Evolutionary conservation across 176 grass and related monocot genomes (phyloP).

Genomic region (Musa acuminata): DNA sequence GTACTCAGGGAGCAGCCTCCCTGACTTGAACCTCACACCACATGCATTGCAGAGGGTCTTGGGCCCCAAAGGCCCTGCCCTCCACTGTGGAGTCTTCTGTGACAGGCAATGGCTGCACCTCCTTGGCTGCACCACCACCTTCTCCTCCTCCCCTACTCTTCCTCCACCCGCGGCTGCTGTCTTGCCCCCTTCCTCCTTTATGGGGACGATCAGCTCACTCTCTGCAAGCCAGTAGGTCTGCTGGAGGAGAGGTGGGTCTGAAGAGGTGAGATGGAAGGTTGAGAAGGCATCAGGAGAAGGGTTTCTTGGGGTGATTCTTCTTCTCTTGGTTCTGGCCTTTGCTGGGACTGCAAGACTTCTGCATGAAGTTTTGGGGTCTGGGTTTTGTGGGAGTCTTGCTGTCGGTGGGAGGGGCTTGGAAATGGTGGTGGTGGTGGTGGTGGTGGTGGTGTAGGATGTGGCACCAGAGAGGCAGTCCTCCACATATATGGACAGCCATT

Average conservation of each 20-base stretch:
- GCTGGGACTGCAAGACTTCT: conserved; percentile 2
- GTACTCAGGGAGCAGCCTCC: conserved; percentile 81
- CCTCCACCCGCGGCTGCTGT: conserved; percentile 10
- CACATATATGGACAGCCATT: conserved; percentile 77
- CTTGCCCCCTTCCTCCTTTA: conserved; percentile 28
- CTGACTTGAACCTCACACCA: conserved; percentile 55
- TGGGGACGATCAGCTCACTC: conserved; percentile 80
- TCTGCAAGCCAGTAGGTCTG: conserved; percentile 84
- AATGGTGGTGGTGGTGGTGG: neutral
- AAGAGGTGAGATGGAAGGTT: conserved; percentile 26
- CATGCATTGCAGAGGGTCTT: conserved; percentile 64
- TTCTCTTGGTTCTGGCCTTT: conserved; percentile 33
- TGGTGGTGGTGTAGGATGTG: neutral
- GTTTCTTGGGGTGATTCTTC: conserved; percentile 26
- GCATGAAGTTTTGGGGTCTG: neutral
- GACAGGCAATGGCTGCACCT: conserved; percentile 69
- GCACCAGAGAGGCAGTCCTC: conserved; percentile 58
- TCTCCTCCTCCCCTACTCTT: conserved; percentile 3
- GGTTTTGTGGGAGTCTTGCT: conserved; percentile 23
- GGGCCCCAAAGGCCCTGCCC: conserved; percentile 50
- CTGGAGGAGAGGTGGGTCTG: conserved; percentile 27
- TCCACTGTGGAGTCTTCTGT: conserved; percentile 53
- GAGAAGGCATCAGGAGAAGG: conserved; percentile 20
- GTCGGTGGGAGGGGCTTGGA: conserved; percentile 1
- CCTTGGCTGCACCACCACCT: conserved; percentile 34